phyloP scores from a whole-genome alignment of 2,329 filamentous ascomycete genomes.

The Triangularia verruculosa region DNA sequence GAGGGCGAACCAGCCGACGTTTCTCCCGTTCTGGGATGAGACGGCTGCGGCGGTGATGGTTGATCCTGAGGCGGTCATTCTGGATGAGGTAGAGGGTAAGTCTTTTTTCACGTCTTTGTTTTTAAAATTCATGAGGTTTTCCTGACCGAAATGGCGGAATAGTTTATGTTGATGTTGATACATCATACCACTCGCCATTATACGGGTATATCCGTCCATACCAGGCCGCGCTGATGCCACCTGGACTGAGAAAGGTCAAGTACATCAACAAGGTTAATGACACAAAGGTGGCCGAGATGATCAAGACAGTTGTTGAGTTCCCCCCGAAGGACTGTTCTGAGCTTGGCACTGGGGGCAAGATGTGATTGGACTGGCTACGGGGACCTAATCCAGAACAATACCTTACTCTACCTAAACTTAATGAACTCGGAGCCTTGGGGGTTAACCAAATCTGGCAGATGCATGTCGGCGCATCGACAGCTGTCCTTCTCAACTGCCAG shows the following conservation, averaged over 20 bases:
- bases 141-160: not conserved
- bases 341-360: not conserved
- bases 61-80: not conserved
- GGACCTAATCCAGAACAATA: too few relatives aligned
- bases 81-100: not conserved
- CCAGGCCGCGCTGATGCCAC: not conserved
- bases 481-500: too few relatives aligned
- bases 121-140: not conserved
- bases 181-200: not conserved
- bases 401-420: too few relatives aligned
- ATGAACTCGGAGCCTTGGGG: too few relatives aligned
- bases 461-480: too few relatives aligned
- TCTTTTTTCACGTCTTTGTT: not conserved
- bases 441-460: too few relatives aligned
- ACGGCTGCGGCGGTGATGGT: not conserved
- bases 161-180: not conserved
- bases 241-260: not conserved
- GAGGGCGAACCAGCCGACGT: not conserved
- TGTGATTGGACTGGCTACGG: too few relatives aligned
- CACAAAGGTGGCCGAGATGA: not conserved
- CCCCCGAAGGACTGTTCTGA: not conserved
- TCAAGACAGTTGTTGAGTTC: not conserved
- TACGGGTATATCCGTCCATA: not conserved
- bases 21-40: not conserved
- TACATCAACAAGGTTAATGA: not conserved